Conservation (phyloP, 441 rosid genomes). For the Corymbia calophylla region DNA sequence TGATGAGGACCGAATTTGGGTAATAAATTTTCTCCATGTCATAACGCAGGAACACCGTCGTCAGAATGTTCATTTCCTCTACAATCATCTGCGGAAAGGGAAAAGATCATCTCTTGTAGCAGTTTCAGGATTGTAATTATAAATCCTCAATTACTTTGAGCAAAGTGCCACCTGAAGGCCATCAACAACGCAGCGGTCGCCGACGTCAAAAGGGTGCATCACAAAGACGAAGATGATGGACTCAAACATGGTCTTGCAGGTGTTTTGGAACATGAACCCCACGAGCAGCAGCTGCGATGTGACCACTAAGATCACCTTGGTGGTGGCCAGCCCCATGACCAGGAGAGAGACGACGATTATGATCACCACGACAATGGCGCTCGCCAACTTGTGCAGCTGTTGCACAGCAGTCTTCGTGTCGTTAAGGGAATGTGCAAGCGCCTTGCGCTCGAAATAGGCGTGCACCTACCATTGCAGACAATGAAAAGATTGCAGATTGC, state of each 20-base stretch:
- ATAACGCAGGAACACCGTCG: constrained; percentile 5
- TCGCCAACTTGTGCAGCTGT: constrained; percentile 8
- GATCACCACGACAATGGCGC: neutral
- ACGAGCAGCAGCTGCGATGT: constrained; percentile 3
- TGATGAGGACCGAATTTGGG: constrained; percentile 6
- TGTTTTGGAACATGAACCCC: constrained; percentile 11
- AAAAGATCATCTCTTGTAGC: neutral
- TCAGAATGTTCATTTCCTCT: constrained; percentile 12
- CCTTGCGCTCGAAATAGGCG: constrained; percentile 4
- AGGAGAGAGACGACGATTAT: constrained; percentile 3
- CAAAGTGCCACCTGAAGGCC: constrained; percentile 1
- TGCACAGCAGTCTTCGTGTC: constrained; percentile 9
- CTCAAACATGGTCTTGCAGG: constrained; percentile 12
- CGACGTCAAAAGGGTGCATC: constrained; percentile 10
- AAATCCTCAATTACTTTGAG: neutral
- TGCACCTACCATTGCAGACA: neutral
- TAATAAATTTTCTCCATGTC: constrained; percentile 11
- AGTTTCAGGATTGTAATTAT: neutral
- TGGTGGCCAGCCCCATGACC: constrained; percentile 6
- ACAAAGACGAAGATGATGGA: constrained; percentile 13
- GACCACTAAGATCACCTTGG: constrained; percentile 4
- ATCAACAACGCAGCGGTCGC: constrained; percentile 7
- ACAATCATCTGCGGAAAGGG: neutral
- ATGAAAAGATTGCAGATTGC: neutral
- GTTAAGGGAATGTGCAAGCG: constrained; percentile 5